phyloP scores from a whole-genome alignment of 306 rosid species.

The Sindora glabra region DNA sequence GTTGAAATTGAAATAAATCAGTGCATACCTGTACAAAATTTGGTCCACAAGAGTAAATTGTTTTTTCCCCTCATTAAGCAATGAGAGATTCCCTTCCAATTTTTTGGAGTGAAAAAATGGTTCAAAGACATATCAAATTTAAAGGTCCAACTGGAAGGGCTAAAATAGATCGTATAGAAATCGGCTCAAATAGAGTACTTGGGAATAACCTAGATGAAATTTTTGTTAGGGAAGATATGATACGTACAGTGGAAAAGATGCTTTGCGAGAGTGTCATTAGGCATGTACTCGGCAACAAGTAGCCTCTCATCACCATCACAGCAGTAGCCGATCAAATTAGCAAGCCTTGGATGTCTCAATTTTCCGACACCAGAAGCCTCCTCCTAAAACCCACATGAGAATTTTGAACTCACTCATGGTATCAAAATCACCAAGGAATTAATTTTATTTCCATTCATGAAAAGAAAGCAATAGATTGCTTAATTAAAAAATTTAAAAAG shows the following conservation, averaged over 20 bases:
- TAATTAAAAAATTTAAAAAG: not conserved
- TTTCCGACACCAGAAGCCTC: conserved; percentile 91
- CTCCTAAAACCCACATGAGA: conserved; percentile 34
- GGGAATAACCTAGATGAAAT: no score
- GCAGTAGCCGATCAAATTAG: conserved; percentile 88
- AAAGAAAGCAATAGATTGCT: not conserved
- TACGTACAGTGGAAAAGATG: conserved; percentile 91
- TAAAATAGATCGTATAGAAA: not conserved
- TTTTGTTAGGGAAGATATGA: not conserved
- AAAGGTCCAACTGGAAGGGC: not conserved
- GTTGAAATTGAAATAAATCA: not conserved
- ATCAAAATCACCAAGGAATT: not conserved
- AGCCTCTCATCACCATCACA: conserved; percentile 95
- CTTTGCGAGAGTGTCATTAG: conserved; percentile 94
- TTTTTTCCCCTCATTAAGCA: not conserved
- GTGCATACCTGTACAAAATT: not conserved
- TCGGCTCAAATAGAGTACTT: not conserved
- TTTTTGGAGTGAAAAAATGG: not conserved
- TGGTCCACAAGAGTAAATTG: not conserved
- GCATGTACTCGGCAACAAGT: conserved; percentile 96
- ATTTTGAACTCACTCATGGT: not conserved
- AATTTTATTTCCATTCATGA: not conserved
- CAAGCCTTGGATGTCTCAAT: conserved; percentile 72
- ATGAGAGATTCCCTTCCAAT: not conserved
- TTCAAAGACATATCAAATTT: not conserved